phyloP scores from a whole-genome alignment of 1,139 yeast species.

The Blastobotrys serpentis region DNA sequence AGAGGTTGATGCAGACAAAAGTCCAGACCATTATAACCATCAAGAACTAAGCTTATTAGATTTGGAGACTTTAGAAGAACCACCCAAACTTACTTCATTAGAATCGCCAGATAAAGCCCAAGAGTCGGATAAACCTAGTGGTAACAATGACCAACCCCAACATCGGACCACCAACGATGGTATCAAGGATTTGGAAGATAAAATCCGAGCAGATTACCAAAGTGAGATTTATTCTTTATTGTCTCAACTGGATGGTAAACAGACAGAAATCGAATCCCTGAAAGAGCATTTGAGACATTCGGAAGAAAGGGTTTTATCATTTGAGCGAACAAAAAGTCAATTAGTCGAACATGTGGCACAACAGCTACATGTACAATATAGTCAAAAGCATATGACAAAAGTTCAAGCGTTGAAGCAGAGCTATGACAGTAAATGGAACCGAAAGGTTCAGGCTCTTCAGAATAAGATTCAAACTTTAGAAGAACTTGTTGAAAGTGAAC shows the following conservation, averaged over 20 bases:
- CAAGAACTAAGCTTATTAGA: slow-evolving; percentile 5
- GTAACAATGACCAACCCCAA: neutral
- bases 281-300: slow-evolving; percentile 24
- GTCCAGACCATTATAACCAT: neutral
- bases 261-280: slow-evolving; percentile 28
- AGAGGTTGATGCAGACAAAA: neutral
- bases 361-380: slow-evolving; percentile 64
- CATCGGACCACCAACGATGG: neutral
- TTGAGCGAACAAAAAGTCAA: slow-evolving; percentile 44
- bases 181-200: slow-evolving; percentile 12
- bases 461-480: slow-evolving; percentile 48
- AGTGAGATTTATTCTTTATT: slow-evolving; percentile 29
- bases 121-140: neutral
- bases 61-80: slow-evolving; percentile 3
- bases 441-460: slow-evolving; percentile 45
- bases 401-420: slow-evolving; percentile 54
- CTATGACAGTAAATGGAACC: slow-evolving; percentile 50
- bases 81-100: slow-evolving; percentile 6
- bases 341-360: slow-evolving; percentile 60
- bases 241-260: slow-evolving; percentile 32
- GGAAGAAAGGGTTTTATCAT: slow-evolving; percentile 37
- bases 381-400: slow-evolving; percentile 67
- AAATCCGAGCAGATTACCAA: slow-evolving; percentile 21
- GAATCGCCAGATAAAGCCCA: neutral
- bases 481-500: slow-evolving; percentile 48